Evolutionary conservation across 108 stramenopile genomes (phyloP), one percentile per base, ranked within the genome.

Genomic region (Aureococcus anophagefferens): DNA sequence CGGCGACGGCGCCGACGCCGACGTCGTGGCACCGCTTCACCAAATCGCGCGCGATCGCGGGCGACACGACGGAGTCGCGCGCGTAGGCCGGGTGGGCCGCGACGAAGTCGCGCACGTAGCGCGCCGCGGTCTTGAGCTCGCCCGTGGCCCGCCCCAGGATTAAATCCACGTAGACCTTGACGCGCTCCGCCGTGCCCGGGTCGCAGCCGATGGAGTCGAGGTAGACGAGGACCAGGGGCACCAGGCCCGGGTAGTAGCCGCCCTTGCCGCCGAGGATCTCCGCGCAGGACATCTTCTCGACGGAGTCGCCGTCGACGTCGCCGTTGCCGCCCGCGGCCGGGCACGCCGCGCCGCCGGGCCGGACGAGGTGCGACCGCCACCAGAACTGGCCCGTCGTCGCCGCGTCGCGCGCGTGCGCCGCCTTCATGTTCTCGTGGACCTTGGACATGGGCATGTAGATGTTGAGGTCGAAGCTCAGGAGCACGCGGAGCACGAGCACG

Each of bases 371-470:
- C 34, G 90, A 87, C 45, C 96, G 91, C 74, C 97, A 98, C 81
- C 90, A 96, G 76, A 97, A 99, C 74, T 93, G 91, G 33, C 90
- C 87, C 66, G 83, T 82, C 29, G 79, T 83, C 7, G 89, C 86
- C 17, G 95, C 92, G 79, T 94, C 87, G 36, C 93, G 75, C 51
- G 84, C 84, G 81, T 96, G 95, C 15, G 98, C 98, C 30, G 92
- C 78, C 77, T 90, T 89, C 96, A 99, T 97, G 82, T 99, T 99
- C 63, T 92, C 96, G 79, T 99, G 94, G 15, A 99, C 95, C 51
- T 93, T 87, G 66, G 91, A 93, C 46, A 99, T 72, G 11, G 96
- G 96, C 70, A 98, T 85, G 81, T 98, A 98, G 16, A 99, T 77
- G 72, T 91, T 94, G 65, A 99, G 81, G 82, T 99, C 96, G 76